These are phyloP conservation scores for Apiospora hydei DNA, from an alignment of 2,329 filamentous ascomycete species.

Conservation along the genomic window DNA sequence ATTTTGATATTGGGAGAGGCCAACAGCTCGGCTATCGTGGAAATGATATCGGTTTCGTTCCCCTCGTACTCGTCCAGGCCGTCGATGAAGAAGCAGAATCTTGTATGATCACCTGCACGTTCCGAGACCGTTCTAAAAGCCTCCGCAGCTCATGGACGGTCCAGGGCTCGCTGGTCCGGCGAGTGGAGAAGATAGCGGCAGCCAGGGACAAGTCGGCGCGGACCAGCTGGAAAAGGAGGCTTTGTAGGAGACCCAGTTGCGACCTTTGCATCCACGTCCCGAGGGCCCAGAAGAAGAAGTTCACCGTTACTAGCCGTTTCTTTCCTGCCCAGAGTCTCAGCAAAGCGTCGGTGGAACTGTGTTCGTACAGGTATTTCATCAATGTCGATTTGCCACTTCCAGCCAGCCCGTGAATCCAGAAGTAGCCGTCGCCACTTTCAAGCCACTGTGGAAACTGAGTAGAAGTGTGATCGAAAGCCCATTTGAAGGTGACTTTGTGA, in stretches of 20 bases:
- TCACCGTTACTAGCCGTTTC: neutral
- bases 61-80: neutral
- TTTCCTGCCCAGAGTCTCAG: neutral
- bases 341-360: neutral
- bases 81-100: slow-evolving; percentile 2
- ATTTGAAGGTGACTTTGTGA: neutral
- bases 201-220: neutral
- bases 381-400: neutral
- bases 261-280: slow-evolving; percentile 5
- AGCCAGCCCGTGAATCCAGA: neutral
- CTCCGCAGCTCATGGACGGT: neutral
- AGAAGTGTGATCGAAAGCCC: neutral
- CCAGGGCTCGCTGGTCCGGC: neutral
- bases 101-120: neutral
- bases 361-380: slow-evolving; percentile 6
- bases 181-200: neutral
- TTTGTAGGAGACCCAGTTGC: neutral
- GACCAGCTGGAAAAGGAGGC: neutral
- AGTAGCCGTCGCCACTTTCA: neutral
- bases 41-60: neutral
- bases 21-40: neutral
- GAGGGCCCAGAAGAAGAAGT: slow-evolving; percentile 2
- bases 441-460: neutral
- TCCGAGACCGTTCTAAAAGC: neutral
- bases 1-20: neutral